Evolutionary conservation across 345 rosid genomes (phyloP), one percentile per base, ranked within the genome.

Genomic region (Garcia nutans): DNA sequence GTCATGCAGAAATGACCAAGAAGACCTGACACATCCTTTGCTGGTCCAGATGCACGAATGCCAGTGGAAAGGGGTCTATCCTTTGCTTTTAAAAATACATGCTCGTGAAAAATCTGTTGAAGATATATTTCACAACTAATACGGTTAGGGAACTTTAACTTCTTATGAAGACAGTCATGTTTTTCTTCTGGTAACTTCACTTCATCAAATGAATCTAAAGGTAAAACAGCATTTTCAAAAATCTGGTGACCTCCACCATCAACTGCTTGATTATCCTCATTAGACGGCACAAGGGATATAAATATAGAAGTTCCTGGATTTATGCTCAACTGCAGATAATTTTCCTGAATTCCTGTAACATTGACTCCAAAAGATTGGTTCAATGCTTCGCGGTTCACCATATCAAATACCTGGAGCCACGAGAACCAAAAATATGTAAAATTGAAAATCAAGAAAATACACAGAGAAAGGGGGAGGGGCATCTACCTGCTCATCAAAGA

Each of bases 1-100:
- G 99, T 91, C 88, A 89, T 72, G 77, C 92, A 90, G 84, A 93
- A 93, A 85, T 93, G 96, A 67, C 91, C 88, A 74, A 95, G 97
- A 87, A 89, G 93, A 77, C 92, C 78, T 2, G 88, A 71, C 56
- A 81, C 86, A 56, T 88, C 89, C 75, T 88, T 90, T 71, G 86
- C 70, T 37, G 77, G 80, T 75, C 81, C 84, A 75, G 92, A 71
- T 75, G 72, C 72, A 83, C 82, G 78, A 77, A 78, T 76, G 71
- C 75, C 74, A 82, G 78, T 70, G 50, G 85, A 68, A 79, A 80
- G 81, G 63, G 81, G 82, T 78, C 75, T 86, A 70, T 81, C 86
- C 84, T 88, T 90, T 12, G 85, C 82, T 74, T 86, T 88, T 58
- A 76, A 71, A 82, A 89, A 87, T 55, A 78, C 74, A 78, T 90